Evolutionary conservation across 2,329 filamentous ascomycete genomes (phyloP), one percentile per base, ranked within the genome.

Genomic region (Lachnellula arida): DNA sequence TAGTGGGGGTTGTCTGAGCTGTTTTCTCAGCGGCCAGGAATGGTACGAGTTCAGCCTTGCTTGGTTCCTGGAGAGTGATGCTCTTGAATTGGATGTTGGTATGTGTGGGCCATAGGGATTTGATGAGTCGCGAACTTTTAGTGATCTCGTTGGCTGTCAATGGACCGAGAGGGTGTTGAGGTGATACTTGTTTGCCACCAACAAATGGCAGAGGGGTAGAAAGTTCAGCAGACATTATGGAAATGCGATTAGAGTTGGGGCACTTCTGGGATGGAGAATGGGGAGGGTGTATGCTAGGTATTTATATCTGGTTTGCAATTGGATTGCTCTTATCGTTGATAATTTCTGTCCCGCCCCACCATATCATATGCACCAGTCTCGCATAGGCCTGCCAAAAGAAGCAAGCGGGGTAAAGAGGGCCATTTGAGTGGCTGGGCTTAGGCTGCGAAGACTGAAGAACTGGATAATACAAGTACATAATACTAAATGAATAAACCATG

Each of bases 31-130:
- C 77, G 17, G 74, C 73, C 37, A 83, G 68, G 63, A 78, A 84
- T 2, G 74, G 75, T 22, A 78, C 62, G 8, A 81, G 73, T 43
- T 80, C 74, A 4, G 71, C 66, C 70, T 85, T 85, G 7, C 76
- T 71, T 5, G 81, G 80, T 64, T 85, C 81, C 43, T 76, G 72
- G n/a, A 85, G 70, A n/a, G 78, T 86, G 25, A 87, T 74, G 44
- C 74, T 73, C 68, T 86, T 87, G 76, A 85, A 87, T 51, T 85
- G 80, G 44, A 86, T 67, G 32, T 80, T 74, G 2, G 78, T 79
- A 23, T 75, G 74, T 12, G 73, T 70, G 0, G 82, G 83, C 80
- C 83, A 86, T 54, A 76, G 72, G 47, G 70, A 68, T 55, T 72
- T 76, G 59, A 87, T 73, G 34, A 85, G 70, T 1, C 69, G 63